A percentile compares a stretch with the other conserved stretches of the same genome.
Conservation (phyloP, 441 rosid species). For the Euphorbia celastroides region DNA sequence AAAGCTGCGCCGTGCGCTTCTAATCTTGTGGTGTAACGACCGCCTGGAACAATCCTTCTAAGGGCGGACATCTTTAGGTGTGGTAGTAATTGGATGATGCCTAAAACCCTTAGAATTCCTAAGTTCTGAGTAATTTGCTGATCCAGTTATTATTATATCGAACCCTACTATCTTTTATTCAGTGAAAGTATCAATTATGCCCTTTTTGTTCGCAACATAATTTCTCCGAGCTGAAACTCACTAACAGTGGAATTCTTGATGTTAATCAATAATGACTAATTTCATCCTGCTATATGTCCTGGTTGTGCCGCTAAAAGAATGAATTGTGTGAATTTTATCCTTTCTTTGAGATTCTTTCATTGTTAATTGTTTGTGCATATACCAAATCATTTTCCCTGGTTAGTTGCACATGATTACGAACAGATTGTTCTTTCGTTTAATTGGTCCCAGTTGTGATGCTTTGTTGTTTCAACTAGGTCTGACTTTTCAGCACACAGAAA, state of each 20-base stretch:
- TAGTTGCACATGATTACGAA: neutral
- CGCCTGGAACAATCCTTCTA: neutral
- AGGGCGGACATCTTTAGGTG: neutral
- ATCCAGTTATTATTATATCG: neutral
- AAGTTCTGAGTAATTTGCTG: neutral
- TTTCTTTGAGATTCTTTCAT: neutral
- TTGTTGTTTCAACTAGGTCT: conserved; percentile 1
- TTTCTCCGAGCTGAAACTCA: neutral
- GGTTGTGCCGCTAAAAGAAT: too few species aligned
- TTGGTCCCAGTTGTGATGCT: neutral
- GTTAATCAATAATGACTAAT: neutral
- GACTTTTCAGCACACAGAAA: neutral
- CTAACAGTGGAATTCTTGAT: neutral
- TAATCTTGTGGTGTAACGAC: neutral
- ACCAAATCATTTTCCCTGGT: neutral
- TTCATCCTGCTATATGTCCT: neutral
- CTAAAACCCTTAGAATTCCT: neutral
- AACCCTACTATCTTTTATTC: neutral
- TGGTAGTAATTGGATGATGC: neutral
- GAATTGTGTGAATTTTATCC: too few species aligned
- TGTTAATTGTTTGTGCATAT: neutral
- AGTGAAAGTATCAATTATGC: neutral
- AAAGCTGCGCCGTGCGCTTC: neutral
- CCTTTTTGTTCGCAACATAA: neutral
- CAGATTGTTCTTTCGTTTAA: neutral